Percentiles rank a stretch among this genome's conserved stretches.
Evolutionary conservation across 2,329 filamentous ascomycete species (phyloP).

Genomic region (Aphanocladium album): DNA sequence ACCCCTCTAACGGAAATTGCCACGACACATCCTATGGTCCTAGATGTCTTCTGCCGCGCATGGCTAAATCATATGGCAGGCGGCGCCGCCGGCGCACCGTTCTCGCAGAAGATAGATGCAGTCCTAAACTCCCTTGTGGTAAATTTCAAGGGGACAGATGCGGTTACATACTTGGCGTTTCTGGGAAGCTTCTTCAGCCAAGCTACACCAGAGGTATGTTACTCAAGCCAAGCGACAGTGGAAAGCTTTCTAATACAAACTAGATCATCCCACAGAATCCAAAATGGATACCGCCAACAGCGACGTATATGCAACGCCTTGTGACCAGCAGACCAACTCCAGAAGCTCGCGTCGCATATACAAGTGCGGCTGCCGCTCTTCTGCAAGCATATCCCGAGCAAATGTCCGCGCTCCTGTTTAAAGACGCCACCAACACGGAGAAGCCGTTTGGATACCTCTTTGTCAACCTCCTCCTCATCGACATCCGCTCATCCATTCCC

Average conservation of each 20-base stretch:
- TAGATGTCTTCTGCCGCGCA: conserved; percentile 52
- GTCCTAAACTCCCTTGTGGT: conserved; percentile 44
- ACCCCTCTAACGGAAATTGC: conserved; percentile 53
- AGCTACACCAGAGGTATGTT: conserved; percentile 43
- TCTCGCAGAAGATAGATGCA: conserved; percentile 39
- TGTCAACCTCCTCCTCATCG: conserved; percentile 60
- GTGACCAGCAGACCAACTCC: conserved; percentile 51
- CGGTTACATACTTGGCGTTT: conserved; percentile 54
- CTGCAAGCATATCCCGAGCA: conserved; percentile 49
- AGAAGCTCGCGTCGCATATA: conserved; percentile 53
- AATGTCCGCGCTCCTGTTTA: conserved; percentile 48
- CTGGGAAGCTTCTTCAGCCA: conserved; percentile 48
- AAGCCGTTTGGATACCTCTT: conserved; percentile 59
- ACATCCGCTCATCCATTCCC: conserved; percentile 59
- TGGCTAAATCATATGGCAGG: conserved; percentile 47
- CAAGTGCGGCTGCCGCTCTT: conserved; percentile 52
- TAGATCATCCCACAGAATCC: conserved; percentile 47
- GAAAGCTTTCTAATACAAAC: conserved; percentile 11
- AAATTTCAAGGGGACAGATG: conserved; percentile 55
- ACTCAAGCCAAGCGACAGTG: background rate
- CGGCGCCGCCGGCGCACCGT: conserved; percentile 19
- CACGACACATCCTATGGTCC: conserved; percentile 45
- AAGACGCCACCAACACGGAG: conserved; percentile 33
- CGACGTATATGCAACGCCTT: conserved; percentile 46
- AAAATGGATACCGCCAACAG: conserved; percentile 47